Conservation (phyloP, 1,139 yeast genomes). For the Suhomyces wounanorum region DNA sequence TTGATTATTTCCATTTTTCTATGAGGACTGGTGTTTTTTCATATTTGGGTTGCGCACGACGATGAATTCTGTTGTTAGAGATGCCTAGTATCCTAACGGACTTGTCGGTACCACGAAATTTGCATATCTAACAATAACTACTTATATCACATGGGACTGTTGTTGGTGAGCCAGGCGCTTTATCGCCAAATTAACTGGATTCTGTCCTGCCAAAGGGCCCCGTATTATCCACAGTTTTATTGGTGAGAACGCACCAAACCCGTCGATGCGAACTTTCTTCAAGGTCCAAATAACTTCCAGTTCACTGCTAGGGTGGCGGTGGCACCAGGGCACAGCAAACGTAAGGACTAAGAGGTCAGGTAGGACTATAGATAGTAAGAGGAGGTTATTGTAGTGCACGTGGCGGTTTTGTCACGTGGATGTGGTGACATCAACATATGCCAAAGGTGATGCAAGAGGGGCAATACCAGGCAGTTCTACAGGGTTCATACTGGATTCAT, state of each 20-base stretch:
- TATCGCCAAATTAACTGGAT: background rate
- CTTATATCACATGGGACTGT: background rate
- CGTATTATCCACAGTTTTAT: background rate
- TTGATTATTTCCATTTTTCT: constrained; percentile 7
- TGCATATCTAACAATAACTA: background rate
- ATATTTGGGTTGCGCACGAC: constrained; percentile 5
- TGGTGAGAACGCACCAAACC: background rate
- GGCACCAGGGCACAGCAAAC: background rate
- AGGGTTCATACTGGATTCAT: background rate
- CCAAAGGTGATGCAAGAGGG: background rate
- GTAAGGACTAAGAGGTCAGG: background rate
- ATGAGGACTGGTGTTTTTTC: constrained; percentile 4
- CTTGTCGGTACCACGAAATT: background rate
- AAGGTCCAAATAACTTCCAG: background rate
- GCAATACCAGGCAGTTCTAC: background rate
- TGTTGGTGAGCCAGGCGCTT: background rate
- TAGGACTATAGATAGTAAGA: background rate
- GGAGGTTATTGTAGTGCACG: background rate
- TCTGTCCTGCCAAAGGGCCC: background rate
- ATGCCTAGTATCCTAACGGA: background rate
- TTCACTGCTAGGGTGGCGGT: background rate
- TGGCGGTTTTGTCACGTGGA: background rate
- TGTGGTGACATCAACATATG: background rate
- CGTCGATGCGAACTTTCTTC: background rate
- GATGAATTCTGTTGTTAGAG: background rate